Conservation (phyloP, 2,329 filamentous ascomycete genomes). For the Sporothrix mexicana region DNA sequence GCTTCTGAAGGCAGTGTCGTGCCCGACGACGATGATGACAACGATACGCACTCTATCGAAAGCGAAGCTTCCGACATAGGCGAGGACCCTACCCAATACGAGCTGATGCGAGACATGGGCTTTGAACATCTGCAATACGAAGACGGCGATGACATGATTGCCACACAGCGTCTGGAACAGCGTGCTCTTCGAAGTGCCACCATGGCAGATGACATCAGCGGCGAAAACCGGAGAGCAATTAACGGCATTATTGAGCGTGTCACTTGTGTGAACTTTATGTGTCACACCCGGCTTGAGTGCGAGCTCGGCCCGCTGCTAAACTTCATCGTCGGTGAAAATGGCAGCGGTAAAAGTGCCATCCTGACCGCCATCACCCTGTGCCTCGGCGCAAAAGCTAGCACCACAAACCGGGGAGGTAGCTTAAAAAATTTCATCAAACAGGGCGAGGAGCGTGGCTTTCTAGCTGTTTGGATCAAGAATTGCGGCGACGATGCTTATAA, state of each 20-base stretch:
- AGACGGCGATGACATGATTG: constrained; percentile 65
- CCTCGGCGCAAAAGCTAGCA: constrained; percentile 90
- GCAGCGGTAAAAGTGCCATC: constrained; percentile 95
- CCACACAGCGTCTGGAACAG: constrained; percentile 67
- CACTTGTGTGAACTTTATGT: constrained; percentile 94
- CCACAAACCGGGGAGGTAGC: constrained; percentile 89
- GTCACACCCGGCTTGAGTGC: constrained; percentile 80
- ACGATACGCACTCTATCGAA: constrained; percentile 30
- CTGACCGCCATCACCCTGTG: constrained; percentile 92
- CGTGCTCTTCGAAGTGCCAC: constrained; percentile 41
- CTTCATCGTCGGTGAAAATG: constrained; percentile 97
- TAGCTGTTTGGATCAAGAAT: constrained; percentile 90
- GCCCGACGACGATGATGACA: background rate
- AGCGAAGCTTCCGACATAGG: constrained; percentile 38
- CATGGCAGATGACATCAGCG: constrained; percentile 43
- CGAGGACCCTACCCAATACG: constrained; percentile 61
- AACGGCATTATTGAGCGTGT: constrained; percentile 89
- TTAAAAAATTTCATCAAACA: constrained; percentile 90
- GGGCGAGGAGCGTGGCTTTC: constrained; percentile 74
- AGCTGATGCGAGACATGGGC: constrained; percentile 63
- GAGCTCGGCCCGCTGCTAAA: constrained; percentile 94
- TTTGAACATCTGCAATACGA: constrained; percentile 63
- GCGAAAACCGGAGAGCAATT: constrained; percentile 76
- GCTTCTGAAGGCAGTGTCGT: background rate
- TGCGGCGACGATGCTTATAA: constrained; percentile 83